A percentile compares a stretch with the other conserved stretches of the same genome.
Conservation (phyloP, 768 basidiomycete species). For the Boletus sensibilis region DNA sequence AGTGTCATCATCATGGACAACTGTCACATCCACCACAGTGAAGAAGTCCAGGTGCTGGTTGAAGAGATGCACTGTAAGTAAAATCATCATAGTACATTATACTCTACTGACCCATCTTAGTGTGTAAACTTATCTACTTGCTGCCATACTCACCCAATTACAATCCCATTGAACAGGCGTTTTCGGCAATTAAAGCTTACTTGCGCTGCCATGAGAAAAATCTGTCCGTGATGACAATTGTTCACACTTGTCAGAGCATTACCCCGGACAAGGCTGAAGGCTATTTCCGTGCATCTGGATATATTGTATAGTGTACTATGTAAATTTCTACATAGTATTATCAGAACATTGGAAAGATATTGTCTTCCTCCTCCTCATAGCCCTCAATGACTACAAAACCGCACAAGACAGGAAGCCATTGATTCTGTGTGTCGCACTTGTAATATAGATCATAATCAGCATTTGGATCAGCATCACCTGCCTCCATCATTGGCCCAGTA, state of each 20-base stretch:
- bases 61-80: conserved; percentile 20
- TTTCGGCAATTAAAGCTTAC: not conserved
- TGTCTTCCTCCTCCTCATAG: not conserved
- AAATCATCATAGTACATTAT: not conserved
- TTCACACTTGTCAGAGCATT: conserved; percentile 3
- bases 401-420: conserved; percentile 5
- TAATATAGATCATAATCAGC: conserved; percentile 8
- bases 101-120: not conserved
- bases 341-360: not conserved
- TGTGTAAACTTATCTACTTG: conserved; percentile 24
- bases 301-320: not conserved
- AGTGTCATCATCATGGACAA: conserved; percentile 15
- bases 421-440: not conserved
- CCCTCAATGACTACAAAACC: conserved; percentile 1
- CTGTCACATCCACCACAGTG: conserved; percentile 21
- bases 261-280: not conserved
- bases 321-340: not conserved
- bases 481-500: not conserved
- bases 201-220: not conserved
- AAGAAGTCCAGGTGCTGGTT: conserved; percentile 17
- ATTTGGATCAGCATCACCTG: not conserved
- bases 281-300: conserved; percentile 5
- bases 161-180: conserved; percentile 31
- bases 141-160: conserved; percentile 16
- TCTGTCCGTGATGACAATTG: not conserved